Conservation (phyloP, 2,329 filamentous ascomycete genomes). For the Colletotrichum sp. region DNA sequence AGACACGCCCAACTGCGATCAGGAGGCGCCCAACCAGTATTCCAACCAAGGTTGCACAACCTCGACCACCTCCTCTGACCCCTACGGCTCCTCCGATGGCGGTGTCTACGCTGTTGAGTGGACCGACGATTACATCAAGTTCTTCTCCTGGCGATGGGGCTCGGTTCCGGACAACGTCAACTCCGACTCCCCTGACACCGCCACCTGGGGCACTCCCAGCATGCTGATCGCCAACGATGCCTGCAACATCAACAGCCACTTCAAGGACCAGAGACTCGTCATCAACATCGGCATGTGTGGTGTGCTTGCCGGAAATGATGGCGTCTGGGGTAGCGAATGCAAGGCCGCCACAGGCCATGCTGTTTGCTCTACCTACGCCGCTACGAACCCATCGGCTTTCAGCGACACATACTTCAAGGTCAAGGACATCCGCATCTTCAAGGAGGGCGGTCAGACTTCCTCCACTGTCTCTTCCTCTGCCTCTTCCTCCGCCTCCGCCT, state of each 20-base stretch:
- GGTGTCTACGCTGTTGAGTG: constrained; percentile 51
- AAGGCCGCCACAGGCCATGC: constrained; percentile 23
- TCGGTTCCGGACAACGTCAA: constrained; percentile 37
- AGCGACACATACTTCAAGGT: constrained; percentile 49
- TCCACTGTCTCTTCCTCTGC: not conserved
- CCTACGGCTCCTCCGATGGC: constrained; percentile 40
- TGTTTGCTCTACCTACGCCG: constrained; percentile 42
- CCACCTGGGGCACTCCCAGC: constrained; percentile 67
- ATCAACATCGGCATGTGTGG: constrained; percentile 80
- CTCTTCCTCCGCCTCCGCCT: not conserved
- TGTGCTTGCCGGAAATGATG: constrained; percentile 61
- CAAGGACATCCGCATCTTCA: constrained; percentile 42
- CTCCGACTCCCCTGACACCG: constrained; percentile 60
- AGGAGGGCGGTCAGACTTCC: constrained; percentile 19
- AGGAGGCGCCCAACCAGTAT: constrained; percentile 36
- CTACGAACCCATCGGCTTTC: constrained; percentile 38
- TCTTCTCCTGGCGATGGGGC: constrained; percentile 41
- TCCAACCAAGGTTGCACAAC: constrained; percentile 45
- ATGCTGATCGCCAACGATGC: constrained; percentile 60
- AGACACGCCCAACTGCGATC: constrained; percentile 44
- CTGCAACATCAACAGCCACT: constrained; percentile 70
- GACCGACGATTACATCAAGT: constrained; percentile 43
- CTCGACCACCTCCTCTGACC: constrained; percentile 38
- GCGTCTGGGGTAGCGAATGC: constrained; percentile 34
- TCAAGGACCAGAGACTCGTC: constrained; percentile 73